These are phyloP conservation scores for Musa acuminata DNA, from an alignment of 176 grass and related monocot species.

Conservation along the genomic window DNA sequence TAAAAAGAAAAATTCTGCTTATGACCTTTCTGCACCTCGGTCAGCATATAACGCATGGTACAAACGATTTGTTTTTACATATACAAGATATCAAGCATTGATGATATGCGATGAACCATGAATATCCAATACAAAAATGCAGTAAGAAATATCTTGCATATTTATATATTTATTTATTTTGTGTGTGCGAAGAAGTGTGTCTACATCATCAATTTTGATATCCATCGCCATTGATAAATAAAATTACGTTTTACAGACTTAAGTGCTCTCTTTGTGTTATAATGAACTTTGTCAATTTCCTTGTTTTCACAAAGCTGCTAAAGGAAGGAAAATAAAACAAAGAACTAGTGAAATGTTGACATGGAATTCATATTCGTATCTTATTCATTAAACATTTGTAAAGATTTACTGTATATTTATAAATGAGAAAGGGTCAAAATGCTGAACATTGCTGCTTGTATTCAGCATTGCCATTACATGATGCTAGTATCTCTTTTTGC, in stretches of 20 bases:
- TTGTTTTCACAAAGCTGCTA: too few relatives aligned
- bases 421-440: not conserved
- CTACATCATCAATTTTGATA: too few relatives aligned
- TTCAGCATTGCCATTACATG: not conserved
- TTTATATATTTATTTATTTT: too few relatives aligned
- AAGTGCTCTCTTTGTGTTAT: not conserved
- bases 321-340: too few relatives aligned
- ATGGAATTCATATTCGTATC: not conserved
- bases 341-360: too few relatives aligned
- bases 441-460: not conserved
- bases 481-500: conserved; percentile 6
- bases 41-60: not conserved
- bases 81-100: not conserved
- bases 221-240: too few relatives aligned
- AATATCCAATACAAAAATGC: too few relatives aligned
- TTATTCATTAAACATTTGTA: not conserved
- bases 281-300: too few relatives aligned
- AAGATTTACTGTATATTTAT: not conserved
- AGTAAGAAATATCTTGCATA: too few relatives aligned
- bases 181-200: too few relatives aligned
- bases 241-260: too few relatives aligned
- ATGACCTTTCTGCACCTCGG: not conserved
- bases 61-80: not conserved
- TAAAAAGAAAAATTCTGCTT: not conserved
- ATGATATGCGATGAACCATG: not conserved